Evolutionary conservation across 2,329 filamentous ascomycete species (phyloP).

Genomic region (Curvularia sp.): DNA sequence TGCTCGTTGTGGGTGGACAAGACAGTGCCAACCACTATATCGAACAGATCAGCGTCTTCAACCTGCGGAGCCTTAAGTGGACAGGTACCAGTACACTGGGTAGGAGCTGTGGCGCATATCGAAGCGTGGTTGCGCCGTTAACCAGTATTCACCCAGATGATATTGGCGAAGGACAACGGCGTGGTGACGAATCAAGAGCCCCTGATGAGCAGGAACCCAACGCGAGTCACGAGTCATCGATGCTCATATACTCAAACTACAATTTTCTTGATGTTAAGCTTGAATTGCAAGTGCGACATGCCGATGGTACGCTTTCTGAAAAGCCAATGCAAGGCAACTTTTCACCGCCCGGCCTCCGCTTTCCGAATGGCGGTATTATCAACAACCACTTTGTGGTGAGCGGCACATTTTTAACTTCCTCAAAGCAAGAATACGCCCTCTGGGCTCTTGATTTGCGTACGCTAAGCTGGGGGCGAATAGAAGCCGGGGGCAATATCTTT

Average conservation of each 20-base stretch:
- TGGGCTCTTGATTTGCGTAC: conserved; percentile 92
- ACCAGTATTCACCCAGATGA: conserved; percentile 69
- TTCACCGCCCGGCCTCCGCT: conserved; percentile 89
- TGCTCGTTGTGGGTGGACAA: conserved; percentile 96
- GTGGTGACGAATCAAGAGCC: conserved; percentile 50
- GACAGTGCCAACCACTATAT: conserved; percentile 99
- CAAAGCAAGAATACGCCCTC: conserved; percentile 96
- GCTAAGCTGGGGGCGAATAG: conserved; percentile 92
- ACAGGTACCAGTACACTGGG: conserved; percentile 86
- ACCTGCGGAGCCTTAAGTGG: conserved; percentile 93
- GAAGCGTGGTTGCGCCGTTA: conserved; percentile 90
- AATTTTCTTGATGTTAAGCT: conserved; percentile 98
- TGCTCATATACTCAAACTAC: conserved; percentile 99
- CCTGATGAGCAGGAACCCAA: conserved; percentile 40
- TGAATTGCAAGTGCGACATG: conserved; percentile 85
- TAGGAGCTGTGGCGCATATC: conserved; percentile 93
- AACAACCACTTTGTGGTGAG: conserved; percentile 97
- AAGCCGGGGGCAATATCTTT: conserved; percentile 90
- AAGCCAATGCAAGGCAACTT: conserved; percentile 87
- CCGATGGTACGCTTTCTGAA: conserved; percentile 84
- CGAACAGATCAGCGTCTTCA: conserved; percentile 98
- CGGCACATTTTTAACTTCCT: conserved; percentile 95
- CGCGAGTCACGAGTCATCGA: conserved; percentile 63
- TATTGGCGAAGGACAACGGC: conserved; percentile 66
- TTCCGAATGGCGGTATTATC: conserved; percentile 94